Percentiles rank a stretch among this genome's conserved stretches.
Conservation (phyloP, 2,329 filamentous ascomycete genomes). For the Sclerotinia trifoliorum region DNA sequence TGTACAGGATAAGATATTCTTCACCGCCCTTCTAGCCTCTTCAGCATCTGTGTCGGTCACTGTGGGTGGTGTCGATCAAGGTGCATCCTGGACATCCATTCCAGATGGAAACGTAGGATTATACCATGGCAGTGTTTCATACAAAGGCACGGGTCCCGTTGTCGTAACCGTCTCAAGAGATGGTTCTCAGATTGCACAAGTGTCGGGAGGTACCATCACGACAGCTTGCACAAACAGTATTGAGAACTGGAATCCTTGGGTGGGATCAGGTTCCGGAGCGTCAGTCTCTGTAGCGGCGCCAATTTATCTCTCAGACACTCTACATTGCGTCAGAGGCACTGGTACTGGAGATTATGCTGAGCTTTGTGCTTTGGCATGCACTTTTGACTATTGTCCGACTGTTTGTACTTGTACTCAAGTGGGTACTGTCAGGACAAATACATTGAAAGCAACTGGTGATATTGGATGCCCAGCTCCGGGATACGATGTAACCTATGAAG, state of each 20-base stretch:
- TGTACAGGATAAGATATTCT: not conserved
- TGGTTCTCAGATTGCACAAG: not conserved
- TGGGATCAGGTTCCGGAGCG: not conserved
- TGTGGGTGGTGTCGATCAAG: not conserved
- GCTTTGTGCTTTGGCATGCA: constrained; percentile 1
- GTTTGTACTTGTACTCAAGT: not conserved
- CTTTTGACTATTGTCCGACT: constrained; percentile 1
- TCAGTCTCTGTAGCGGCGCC: not conserved
- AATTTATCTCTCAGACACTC: not conserved
- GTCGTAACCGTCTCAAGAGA: not conserved
- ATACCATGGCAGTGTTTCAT: not conserved
- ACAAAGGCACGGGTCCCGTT: not conserved
- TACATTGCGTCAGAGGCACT: constrained; percentile 19
- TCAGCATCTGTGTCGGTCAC: not conserved
- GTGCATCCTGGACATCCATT: not conserved
- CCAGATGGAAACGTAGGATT: not conserved
- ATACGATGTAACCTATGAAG: not conserved
- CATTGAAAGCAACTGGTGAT: not conserved
- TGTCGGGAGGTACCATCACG: not conserved
- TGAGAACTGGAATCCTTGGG: constrained; percentile 2
- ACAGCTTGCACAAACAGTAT: not conserved
- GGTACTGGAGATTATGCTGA: constrained; percentile 40
- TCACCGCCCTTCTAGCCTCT: not conserved
- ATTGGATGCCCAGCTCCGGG: not conserved
- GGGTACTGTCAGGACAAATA: not conserved